These are phyloP conservation scores for Colletotrichum nymphaeae DNA, from an alignment of 2,329 filamentous ascomycete genomes.

Conservation along the genomic window DNA sequence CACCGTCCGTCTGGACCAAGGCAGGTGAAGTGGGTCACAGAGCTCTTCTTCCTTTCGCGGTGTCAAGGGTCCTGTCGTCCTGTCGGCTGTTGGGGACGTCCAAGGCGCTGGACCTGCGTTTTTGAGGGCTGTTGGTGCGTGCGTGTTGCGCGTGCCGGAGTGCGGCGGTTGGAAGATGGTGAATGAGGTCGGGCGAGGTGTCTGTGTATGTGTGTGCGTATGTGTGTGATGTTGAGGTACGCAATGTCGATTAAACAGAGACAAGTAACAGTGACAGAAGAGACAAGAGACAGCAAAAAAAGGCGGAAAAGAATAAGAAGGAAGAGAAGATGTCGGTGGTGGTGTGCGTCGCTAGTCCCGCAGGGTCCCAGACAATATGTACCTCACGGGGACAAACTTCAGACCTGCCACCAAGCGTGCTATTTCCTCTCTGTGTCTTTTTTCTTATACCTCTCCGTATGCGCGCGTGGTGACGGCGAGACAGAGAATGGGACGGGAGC, in stretches of 20 bases:
- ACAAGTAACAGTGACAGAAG: background rate
- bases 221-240: background rate
- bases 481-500: background rate
- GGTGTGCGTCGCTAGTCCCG: conserved; percentile 22
- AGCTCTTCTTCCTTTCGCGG: background rate
- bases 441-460: background rate
- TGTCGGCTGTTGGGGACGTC: conserved; percentile 1
- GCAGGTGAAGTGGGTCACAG: background rate
- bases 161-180: background rate
- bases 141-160: background rate
- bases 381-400: conserved; percentile 29
- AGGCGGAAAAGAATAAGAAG: background rate
- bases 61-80: conserved; percentile 6
- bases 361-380: conserved; percentile 35
- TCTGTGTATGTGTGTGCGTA: background rate
- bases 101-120: background rate
- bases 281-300: background rate
- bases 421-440: background rate
- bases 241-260: background rate
- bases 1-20: background rate
- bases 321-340: background rate
- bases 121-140: background rate
- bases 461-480: background rate
- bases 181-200: background rate
- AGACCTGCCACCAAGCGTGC: conserved; percentile 7